Conservation (phyloP, 2,329 filamentous ascomycete species). For the Ophiostoma piceae region DNA sequence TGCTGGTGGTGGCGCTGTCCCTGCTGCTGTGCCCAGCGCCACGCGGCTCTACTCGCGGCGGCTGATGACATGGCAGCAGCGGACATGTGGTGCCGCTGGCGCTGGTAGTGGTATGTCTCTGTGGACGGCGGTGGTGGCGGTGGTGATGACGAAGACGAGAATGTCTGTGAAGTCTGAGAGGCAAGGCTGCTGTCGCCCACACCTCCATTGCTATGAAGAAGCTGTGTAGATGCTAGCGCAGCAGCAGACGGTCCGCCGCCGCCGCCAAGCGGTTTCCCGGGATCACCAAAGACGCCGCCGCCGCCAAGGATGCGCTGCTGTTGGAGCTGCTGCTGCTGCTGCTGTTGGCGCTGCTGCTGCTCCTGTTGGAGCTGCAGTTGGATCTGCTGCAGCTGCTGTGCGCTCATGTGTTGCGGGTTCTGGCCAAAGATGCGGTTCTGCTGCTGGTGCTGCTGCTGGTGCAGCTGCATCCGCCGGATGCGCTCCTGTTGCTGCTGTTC, state of each 20-base stretch:
- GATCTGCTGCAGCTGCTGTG: not conserved
- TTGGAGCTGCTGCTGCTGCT: conserved; percentile 7
- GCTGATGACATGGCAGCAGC: conserved; percentile 21
- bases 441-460: conserved; percentile 18
- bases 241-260: not conserved
- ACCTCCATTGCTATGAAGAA: not conserved
- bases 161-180: not conserved
- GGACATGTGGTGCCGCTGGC: conserved; percentile 17
- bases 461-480: conserved; percentile 18
- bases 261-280: not conserved
- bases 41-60: conserved; percentile 17
- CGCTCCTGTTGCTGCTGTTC: conserved; percentile 21
- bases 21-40: conserved; percentile 22
- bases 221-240: not conserved
- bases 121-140: conserved; percentile 17
- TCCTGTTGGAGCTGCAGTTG: conserved; percentile 11
- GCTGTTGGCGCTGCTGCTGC: not conserved
- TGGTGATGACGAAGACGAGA: conserved; percentile 18
- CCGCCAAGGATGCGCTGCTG: conserved; percentile 7
- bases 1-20: conserved; percentile 22
- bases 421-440: conserved; percentile 11
- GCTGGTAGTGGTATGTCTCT: conserved; percentile 12
- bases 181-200: not conserved
- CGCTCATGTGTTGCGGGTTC: conserved; percentile 4
- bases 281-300: not conserved